Evolutionary conservation across 768 basidiomycete genomes (phyloP), one percentile per base, ranked within the genome.

Genomic region (Hydnomerulius pinastri): DNA sequence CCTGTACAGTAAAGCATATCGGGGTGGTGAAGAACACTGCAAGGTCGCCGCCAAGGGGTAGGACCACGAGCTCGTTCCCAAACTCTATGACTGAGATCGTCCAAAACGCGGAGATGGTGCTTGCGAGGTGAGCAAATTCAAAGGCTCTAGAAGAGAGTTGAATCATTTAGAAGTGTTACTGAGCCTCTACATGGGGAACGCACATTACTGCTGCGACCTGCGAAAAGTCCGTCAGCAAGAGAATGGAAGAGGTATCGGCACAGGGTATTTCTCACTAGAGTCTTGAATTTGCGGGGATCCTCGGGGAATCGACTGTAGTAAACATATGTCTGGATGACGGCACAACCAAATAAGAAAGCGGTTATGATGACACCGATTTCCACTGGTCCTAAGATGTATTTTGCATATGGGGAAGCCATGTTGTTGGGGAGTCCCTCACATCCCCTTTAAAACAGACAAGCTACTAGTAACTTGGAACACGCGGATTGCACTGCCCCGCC

Each of bases 221-320:
- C 4, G 28, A 17, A 17, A 12, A 25, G 11, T 11, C 17, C 12
- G 4, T 28, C 39, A 25, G 42, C 10, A 27, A n/a, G n/a, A n/a
- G n/a, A n/a, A n/a, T n/a, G n/a, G n/a, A n/a, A n/a, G 24, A 5
- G 42, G 12, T 25, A n/a, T 10, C 23, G n/a, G 6, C 10, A 27
- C 27, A 20, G 42, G n/a, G 13, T 15, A 35, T 17, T 20, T 15
- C 53, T 50, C 8, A 54, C 53, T 17, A 49, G 29, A 21, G 33
- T 12, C 18, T 50, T 54, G 24, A 54, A 18, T 6, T 12, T 9
- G 37, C 47, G 40, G 23, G 20, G 23, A 28, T 60, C 58, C 5
- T 45, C 40, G 2, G 32, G 15, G 50, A 55, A 60, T 12, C 17
- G 51, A 13, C 46, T 29, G 39, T 51, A 51, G 44, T 60, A 60